A percentile compares a stretch with the other conserved stretches of the same genome.
These are phyloP conservation scores for Haplosporangium sp. DNA, from an alignment of 371 early-diverging fungal species.

Conservation along the genomic window DNA sequence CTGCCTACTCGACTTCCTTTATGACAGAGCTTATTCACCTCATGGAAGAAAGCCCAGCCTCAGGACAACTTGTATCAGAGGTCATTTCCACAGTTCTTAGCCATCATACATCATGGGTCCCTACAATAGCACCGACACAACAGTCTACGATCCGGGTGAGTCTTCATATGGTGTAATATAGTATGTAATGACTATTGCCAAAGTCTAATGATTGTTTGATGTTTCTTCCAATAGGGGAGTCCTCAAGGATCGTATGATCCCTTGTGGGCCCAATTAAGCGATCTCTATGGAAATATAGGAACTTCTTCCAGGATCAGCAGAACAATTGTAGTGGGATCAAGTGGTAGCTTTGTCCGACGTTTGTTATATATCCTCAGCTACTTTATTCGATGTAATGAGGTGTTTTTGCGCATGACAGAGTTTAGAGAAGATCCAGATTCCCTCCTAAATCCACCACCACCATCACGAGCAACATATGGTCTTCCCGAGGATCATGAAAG, in stretches of 20 bases:
- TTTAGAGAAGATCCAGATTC: slow-evolving; percentile 45
- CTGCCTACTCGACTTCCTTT: slow-evolving; percentile 61
- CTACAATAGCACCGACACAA: slow-evolving; percentile 69
- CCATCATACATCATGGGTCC: slow-evolving; percentile 75
- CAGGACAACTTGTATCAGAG: slow-evolving; percentile 60
- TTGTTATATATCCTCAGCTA: slow-evolving; percentile 70
- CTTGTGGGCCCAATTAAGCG: slow-evolving; percentile 77
- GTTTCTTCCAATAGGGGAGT: slow-evolving; percentile 24
- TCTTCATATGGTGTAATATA: background rate
- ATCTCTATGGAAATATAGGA: slow-evolving; percentile 73
- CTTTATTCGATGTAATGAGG: slow-evolving; percentile 76
- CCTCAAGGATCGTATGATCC: slow-evolving; percentile 74
- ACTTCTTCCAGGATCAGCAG: slow-evolving; percentile 64
- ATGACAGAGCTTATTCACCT: slow-evolving; percentile 64
- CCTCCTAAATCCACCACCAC: slow-evolving; percentile 27
- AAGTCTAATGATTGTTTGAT: background rate
- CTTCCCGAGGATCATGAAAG: slow-evolving; percentile 46
- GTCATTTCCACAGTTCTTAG: slow-evolving; percentile 67
- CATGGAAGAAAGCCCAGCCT: slow-evolving; percentile 51
- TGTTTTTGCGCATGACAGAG: slow-evolving; percentile 66
- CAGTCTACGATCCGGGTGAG: slow-evolving; percentile 39
- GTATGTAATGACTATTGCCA: background rate
- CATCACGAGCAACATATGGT: slow-evolving; percentile 25
- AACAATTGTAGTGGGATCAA: slow-evolving; percentile 69
- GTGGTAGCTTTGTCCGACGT: slow-evolving; percentile 64